Percentiles rank a stretch among this genome's conserved stretches.
Evolutionary conservation across 352 stramenopile species (phyloP).

Genomic region (Globisporangium orthogonon): DNA sequence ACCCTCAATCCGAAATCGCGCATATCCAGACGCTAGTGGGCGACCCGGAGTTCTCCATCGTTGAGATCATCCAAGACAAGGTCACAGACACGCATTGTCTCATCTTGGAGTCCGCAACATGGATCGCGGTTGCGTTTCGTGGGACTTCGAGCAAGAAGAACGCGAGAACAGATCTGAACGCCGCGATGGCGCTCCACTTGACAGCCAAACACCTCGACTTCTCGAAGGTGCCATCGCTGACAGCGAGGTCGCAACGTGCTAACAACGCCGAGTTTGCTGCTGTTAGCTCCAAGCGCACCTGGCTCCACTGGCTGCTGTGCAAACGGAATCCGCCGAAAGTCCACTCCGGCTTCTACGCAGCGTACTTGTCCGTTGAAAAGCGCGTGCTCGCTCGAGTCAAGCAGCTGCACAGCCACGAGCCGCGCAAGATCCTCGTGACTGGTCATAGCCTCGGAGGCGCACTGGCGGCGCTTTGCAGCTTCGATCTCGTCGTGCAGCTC

Average conservation of each 20-base stretch:
- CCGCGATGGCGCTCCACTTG: slow-evolving; percentile 22
- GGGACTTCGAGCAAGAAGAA: slow-evolving; percentile 40
- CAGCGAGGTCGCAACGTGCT: neutral
- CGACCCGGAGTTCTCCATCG: slow-evolving; percentile 18
- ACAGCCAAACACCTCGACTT: slow-evolving; percentile 23
- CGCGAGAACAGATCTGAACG: slow-evolving; percentile 30
- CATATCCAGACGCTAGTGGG: slow-evolving; percentile 23
- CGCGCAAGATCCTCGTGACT: slow-evolving; percentile 23
- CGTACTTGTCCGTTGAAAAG: slow-evolving; percentile 27
- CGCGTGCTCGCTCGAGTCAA: slow-evolving; percentile 20
- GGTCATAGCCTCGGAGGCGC: slow-evolving; percentile 39
- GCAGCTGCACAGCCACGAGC: slow-evolving; percentile 14
- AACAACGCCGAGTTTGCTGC: no score
- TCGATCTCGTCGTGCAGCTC: slow-evolving; percentile 27
- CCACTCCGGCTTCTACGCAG: slow-evolving; percentile 34
- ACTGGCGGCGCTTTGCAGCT: slow-evolving; percentile 31
- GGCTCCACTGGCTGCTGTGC: slow-evolving; percentile 20
- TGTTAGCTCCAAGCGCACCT: slow-evolving; percentile 9
- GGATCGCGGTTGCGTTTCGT: slow-evolving; percentile 32
- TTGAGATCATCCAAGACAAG: slow-evolving; percentile 26
- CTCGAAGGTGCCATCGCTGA: slow-evolving; percentile 8
- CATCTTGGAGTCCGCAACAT: slow-evolving; percentile 19
- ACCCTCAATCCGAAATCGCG: slow-evolving; percentile 6
- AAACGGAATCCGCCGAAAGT: slow-evolving; percentile 31
- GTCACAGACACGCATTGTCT: slow-evolving; percentile 38